These are phyloP conservation scores for Curvularia eragrostidis DNA, from an alignment of 2,329 filamentous ascomycete species.

Conservation along the genomic window DNA sequence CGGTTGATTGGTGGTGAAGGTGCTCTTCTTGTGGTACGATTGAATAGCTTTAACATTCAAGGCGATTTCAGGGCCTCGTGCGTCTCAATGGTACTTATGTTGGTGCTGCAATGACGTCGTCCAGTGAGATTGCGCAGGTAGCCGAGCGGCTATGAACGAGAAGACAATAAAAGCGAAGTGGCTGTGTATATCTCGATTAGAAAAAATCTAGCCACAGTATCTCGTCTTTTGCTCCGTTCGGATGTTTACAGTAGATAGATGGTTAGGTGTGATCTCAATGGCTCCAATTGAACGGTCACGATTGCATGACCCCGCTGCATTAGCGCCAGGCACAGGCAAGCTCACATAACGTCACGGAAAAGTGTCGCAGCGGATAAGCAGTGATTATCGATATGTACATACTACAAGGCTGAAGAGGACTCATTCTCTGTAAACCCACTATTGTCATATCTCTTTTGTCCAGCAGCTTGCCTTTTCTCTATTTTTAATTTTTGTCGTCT, in stretches of 20 bases:
- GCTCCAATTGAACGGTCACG: not conserved
- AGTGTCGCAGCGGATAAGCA: conserved; percentile 8
- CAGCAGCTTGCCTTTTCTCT: not conserved
- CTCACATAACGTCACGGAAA: conserved; percentile 14
- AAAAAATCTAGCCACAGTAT: not conserved
- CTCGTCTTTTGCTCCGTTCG: not conserved
- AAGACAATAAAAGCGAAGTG: not conserved
- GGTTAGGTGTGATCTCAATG: not conserved
- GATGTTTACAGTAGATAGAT: not conserved
- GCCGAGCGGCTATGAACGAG: not conserved
- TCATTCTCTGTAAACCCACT: not conserved
- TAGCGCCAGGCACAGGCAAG: conserved; percentile 14
- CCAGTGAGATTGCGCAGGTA: not conserved
- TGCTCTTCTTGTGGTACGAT: not conserved
- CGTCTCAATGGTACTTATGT: not conserved
- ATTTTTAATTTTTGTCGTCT: not conserved
- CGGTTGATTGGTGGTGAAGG: not conserved
- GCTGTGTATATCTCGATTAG: not conserved
- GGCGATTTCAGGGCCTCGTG: conserved; percentile 2
- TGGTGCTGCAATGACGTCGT: conserved; percentile 3
- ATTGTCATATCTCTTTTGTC: not conserved
- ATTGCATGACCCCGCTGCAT: conserved; percentile 5
- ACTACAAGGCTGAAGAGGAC: not conserved
- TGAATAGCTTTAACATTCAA: conserved; percentile 7
- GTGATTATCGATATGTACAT: not conserved